Evolutionary conservation across 2,329 filamentous ascomycete species (phyloP).

Genomic region (Fusarium globosum): DNA sequence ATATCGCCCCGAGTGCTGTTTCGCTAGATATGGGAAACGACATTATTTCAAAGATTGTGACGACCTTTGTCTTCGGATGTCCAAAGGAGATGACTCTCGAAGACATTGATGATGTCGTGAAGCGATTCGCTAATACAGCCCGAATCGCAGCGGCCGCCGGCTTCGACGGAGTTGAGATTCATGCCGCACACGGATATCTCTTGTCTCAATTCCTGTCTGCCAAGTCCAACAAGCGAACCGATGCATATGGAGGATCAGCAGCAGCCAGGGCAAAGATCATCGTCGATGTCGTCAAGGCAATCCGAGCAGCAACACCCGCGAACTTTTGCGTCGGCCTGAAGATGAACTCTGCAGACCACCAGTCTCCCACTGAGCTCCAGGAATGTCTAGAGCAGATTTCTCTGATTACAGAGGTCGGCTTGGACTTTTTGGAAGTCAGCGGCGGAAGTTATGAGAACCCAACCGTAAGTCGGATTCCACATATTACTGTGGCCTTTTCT

Average conservation of each 20-base stretch:
- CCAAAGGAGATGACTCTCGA: slow-evolving; percentile 65
- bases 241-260: slow-evolving; percentile 65
- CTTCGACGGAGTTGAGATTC: slow-evolving; percentile 58
- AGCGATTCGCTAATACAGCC: slow-evolving; percentile 64
- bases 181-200: slow-evolving; percentile 67
- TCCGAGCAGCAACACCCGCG: slow-evolving; percentile 51
- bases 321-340: slow-evolving; percentile 65
- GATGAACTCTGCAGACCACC: slow-evolving; percentile 68
- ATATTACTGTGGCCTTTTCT: no score
- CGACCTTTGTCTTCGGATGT: slow-evolving; percentile 58
- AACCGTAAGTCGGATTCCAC: no score
- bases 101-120: slow-evolving; percentile 65
- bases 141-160: slow-evolving; percentile 59
- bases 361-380: slow-evolving; percentile 53
- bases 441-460: slow-evolving; percentile 71
- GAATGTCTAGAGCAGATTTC: slow-evolving; percentile 69
- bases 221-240: slow-evolving; percentile 62
- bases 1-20: slow-evolving; percentile 57
- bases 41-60: slow-evolving; percentile 48
- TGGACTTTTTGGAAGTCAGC: slow-evolving; percentile 77
- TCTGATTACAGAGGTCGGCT: slow-evolving; percentile 57
- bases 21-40: slow-evolving; percentile 55
- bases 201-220: slow-evolving; percentile 65
- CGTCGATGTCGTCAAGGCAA: slow-evolving; percentile 60
- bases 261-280: slow-evolving; percentile 61